phyloP scores from a whole-genome alignment of 177 flowering plant species.

The Tripterygium wilfordii region DNA sequence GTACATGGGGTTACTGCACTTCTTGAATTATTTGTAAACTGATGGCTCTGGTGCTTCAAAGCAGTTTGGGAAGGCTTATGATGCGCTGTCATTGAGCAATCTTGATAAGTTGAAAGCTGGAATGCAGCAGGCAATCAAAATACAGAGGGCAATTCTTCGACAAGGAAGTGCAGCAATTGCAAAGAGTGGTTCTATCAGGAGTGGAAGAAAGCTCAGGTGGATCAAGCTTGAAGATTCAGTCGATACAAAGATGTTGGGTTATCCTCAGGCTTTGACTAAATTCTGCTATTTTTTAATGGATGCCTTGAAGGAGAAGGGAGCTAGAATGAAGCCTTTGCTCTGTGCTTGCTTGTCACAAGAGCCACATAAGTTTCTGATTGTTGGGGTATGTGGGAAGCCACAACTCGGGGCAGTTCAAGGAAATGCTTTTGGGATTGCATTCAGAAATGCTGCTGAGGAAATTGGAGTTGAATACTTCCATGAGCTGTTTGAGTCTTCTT shows the following conservation, averaged over 20 bases:
- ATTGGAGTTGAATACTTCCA: conserved; percentile 79
- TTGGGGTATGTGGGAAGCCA: conserved; percentile 86
- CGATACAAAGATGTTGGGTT: conserved; percentile 68
- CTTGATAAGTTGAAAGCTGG: conserved; percentile 70
- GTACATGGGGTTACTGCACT: conserved; percentile 91
- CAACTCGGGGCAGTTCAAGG: conserved; percentile 82
- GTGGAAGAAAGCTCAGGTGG: conserved; percentile 91
- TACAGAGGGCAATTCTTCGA: conserved; percentile 81
- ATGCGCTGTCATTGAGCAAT: conserved; percentile 73
- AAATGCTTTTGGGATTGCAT: conserved; percentile 86
- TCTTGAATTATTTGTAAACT: conserved; percentile 63
- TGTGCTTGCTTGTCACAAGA: conserved; percentile 78
- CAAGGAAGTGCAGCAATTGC: conserved; percentile 91
- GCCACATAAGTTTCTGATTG: conserved; percentile 62
- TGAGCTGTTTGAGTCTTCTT: conserved; percentile 92
- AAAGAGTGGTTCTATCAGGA: conserved; percentile 76
- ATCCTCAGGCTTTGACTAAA: conserved; percentile 92
- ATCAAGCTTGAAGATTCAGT: conserved; percentile 83
- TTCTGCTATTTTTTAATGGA: conserved; percentile 91
- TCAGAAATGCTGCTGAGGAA: conserved; percentile 81
- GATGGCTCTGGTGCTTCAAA: conserved; percentile 68
- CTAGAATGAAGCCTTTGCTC: conserved; percentile 82
- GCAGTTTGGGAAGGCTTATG: conserved; percentile 81
- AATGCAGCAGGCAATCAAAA: conserved; percentile 82
- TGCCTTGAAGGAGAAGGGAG: conserved; percentile 87